Conservation (phyloP, 2,329 filamentous ascomycete species). For the Alternaria arbusti region DNA sequence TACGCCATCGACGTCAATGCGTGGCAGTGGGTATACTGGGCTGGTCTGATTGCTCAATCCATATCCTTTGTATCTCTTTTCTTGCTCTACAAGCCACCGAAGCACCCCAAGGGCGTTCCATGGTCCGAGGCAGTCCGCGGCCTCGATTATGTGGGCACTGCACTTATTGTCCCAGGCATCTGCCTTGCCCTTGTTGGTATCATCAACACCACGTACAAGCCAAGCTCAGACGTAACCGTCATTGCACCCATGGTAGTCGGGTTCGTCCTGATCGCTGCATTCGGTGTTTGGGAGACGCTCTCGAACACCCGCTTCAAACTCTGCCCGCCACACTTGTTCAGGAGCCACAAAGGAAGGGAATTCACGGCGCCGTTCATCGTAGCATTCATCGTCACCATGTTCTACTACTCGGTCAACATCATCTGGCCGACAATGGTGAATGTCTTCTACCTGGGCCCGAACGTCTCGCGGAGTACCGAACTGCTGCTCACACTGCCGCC, state of each 20-base stretch:
- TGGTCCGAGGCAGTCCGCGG: conserved; percentile 31
- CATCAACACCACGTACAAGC: conserved; percentile 40
- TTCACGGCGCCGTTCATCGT: conserved; percentile 58
- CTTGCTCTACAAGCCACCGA: conserved; percentile 32
- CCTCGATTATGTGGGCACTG: conserved; percentile 40
- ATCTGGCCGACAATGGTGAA: conserved; percentile 58
- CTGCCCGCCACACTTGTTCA: conserved; percentile 53
- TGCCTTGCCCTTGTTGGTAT: conserved; percentile 41
- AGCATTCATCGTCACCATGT: conserved; percentile 59
- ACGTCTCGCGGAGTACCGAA: conserved; percentile 37
- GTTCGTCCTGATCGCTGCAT: conserved; percentile 39
- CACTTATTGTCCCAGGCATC: conserved; percentile 39
- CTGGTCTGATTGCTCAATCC: conserved; percentile 30
- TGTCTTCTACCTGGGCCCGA: conserved; percentile 51
- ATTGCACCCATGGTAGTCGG: conserved; percentile 43
- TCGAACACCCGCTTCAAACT: conserved; percentile 38
- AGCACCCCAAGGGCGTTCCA: conserved; percentile 37
- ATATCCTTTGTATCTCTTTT: conserved; percentile 27
- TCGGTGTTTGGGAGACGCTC: conserved; percentile 47
- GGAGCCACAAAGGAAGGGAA: conserved; percentile 53
- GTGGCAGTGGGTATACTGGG: conserved; percentile 34
- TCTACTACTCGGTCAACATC: conserved; percentile 58
- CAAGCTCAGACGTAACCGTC: conserved; percentile 33
- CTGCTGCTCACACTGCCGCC: conserved; percentile 54
- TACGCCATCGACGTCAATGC: conserved; percentile 31